phyloP scores from a whole-genome alignment of 306 rosid genomes.

The Chamaecrista fasciculata region DNA sequence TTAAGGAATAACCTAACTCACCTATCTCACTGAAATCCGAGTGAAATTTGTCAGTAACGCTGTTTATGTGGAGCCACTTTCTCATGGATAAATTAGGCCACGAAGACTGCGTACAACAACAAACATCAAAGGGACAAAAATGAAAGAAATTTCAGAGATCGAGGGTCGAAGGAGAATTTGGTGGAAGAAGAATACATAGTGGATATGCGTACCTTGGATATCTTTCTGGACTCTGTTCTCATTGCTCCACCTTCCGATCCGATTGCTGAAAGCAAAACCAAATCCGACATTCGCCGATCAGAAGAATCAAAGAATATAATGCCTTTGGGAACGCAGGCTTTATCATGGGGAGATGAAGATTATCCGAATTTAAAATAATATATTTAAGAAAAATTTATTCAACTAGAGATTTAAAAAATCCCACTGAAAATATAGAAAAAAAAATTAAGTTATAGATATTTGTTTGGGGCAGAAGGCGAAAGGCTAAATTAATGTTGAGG shows the following conservation, averaged over 20 bases:
- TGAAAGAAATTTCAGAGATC: not conserved
- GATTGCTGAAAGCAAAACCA: slow-evolving; percentile 14
- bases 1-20: slow-evolving; percentile 11
- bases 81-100: slow-evolving; percentile 60
- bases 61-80: slow-evolving; percentile 60
- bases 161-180: not conserved
- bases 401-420: not conserved
- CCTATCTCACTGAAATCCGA: slow-evolving; percentile 43
- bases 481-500: slow-evolving; percentile 28
- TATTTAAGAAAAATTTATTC: not conserved
- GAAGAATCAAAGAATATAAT: slow-evolving; percentile 1
- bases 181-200: not conserved
- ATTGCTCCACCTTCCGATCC: slow-evolving; percentile 37
- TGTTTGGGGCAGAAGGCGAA: not conserved
- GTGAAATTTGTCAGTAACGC: slow-evolving; percentile 35
- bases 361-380: slow-evolving; percentile 27
- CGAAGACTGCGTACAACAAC: slow-evolving; percentile 35
- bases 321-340: slow-evolving; percentile 16
- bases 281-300: slow-evolving; percentile 9
- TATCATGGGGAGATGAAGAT: slow-evolving; percentile 8
- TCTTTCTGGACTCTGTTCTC: slow-evolving; percentile 52
- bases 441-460: not conserved
- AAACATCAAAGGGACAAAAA: not conserved
- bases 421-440: slow-evolving; percentile 4
- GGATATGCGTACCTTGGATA: slow-evolving; percentile 45